Evolutionary conservation across 768 basidiomycete species (phyloP).

Genomic region (Chiua virens): DNA sequence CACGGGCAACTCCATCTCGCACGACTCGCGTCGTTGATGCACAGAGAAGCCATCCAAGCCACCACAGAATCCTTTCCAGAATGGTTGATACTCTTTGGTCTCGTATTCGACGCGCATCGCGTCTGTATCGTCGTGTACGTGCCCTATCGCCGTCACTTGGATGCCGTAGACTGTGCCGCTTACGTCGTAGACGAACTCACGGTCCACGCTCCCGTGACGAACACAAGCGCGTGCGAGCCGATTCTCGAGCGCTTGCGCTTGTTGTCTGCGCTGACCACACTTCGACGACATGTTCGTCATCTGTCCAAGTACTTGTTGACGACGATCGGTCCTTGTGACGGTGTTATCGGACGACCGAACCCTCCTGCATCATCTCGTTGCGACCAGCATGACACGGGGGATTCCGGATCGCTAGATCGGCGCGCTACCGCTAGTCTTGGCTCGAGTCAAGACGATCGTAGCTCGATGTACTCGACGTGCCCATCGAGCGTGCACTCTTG

Average conservation of each 20-base stretch:
- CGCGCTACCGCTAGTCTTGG: constrained; percentile 3
- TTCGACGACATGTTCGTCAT: constrained; percentile 19
- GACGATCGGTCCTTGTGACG: not conserved
- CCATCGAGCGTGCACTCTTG: constrained; percentile 6
- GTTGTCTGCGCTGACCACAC: constrained; percentile 13
- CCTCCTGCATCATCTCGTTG: not conserved
- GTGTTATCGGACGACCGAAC: not conserved
- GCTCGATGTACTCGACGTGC: constrained; percentile 28
- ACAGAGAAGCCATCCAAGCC: not conserved
- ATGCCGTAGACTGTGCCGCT: constrained; percentile 7
- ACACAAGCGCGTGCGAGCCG: constrained; percentile 5
- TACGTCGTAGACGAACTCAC: constrained; percentile 25
- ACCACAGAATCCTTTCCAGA: constrained; percentile 17
- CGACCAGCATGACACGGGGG: constrained; percentile 1
- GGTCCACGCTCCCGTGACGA: not conserved
- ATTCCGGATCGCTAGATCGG: not conserved
- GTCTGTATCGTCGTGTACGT: constrained; percentile 22
- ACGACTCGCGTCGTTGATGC: constrained; percentile 10
- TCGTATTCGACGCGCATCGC: constrained; percentile 17
- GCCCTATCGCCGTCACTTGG: constrained; percentile 9
- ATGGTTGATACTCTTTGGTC: constrained; percentile 27
- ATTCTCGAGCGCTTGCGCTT: constrained; percentile 20
- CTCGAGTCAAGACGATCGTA: constrained; percentile 5
- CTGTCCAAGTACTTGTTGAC: constrained; percentile 17
- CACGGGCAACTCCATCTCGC: constrained; percentile 11